Evolutionary conservation across 106 monocot genomes (phyloP), one percentile per base, ranked within the genome.

Genomic region (Apostasia shenzhenica): DNA sequence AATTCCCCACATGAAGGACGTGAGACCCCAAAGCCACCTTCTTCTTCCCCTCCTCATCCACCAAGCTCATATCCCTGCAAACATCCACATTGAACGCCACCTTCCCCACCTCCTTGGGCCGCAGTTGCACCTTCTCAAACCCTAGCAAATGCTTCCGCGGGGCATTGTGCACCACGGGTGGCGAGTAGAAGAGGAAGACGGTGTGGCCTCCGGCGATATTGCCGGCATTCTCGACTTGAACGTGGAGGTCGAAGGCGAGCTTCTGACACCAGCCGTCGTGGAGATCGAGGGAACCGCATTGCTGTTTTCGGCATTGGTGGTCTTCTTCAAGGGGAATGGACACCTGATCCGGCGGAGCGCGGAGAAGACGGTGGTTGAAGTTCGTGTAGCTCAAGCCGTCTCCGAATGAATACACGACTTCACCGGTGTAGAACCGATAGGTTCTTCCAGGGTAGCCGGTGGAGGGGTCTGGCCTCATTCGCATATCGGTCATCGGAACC

Each of bases 371-470:
- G 78, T 99, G 92, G 12, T 56, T 45, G 79, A 63, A 87, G 2
- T 46, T 42, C 6, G 75, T 72, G 85, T 99, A 99, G 83, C 97
- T 99, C 61, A 99, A 59, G 14, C 92, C 92, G 54, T 92, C 87
- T 7, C 92, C 97, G 67, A 99, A 99, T 10, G 79, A 12, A 62
- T 99, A 99, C 50, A 93, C 64, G 26, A 67, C 72, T 13, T 86
- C 84, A 38, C 97, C 97, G 5, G 83, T 93, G 92, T 99, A 93
- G 82, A 99, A 99, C 45, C 97, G 72, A 66, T 99, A 93, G 1
- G 92, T 99, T 53, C 97, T 69, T 9, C 97, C 97, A 2, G 97
- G 97, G 76, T 85, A 90, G 1, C 87, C 87, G 12, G 80, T 83
- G 2, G 75, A 62, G 6, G 79, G 63, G 55, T 99, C 83, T 0